Evolutionary conservation across 495 filamentous ascomycete species (phyloP).

Genomic region (Immersiella caudata): DNA sequence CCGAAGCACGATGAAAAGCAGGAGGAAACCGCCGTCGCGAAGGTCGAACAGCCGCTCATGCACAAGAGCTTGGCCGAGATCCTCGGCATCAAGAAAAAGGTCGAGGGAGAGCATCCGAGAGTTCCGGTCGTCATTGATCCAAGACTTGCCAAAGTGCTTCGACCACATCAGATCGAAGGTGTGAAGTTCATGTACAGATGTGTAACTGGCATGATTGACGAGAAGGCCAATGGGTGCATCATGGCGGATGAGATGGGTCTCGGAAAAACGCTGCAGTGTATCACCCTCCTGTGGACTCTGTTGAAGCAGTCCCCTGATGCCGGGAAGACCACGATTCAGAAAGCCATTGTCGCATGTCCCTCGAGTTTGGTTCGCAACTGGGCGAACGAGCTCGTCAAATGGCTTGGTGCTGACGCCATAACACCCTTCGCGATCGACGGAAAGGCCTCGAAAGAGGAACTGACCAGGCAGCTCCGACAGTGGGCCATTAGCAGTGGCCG

Average conservation of each 20-base stretch:
- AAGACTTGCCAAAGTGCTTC: conserved; percentile 82
- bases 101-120: conserved; percentile 75
- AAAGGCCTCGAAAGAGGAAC: conserved; percentile 91
- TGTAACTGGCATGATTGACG: conserved; percentile 90
- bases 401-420: conserved; percentile 89
- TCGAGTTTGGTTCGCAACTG: conserved; percentile 97
- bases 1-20: conserved; percentile 55
- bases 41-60: conserved; percentile 77
- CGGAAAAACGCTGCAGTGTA: conserved; percentile 82
- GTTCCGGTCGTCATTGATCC: conserved; percentile 98
- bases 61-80: conserved; percentile 97
- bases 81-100: conserved; percentile 87
- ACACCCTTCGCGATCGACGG: conserved; percentile 96
- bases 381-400: conserved; percentile 95
- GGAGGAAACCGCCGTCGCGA: conserved; percentile 53
- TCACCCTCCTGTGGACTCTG: conserved; percentile 87
- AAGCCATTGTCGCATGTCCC: conserved; percentile 98
- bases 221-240: conserved; percentile 94
- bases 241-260: conserved; percentile 99
- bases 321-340: conserved; percentile 90
- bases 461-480: conserved; percentile 86
- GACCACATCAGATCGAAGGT: conserved; percentile 97
- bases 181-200: conserved; percentile 97
- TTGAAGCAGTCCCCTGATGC: conserved; percentile 94
- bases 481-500: conserved; percentile 91